phyloP scores from a whole-genome alignment of 1,284 basidiomycete genomes.

The Naganishia sp. region DNA sequence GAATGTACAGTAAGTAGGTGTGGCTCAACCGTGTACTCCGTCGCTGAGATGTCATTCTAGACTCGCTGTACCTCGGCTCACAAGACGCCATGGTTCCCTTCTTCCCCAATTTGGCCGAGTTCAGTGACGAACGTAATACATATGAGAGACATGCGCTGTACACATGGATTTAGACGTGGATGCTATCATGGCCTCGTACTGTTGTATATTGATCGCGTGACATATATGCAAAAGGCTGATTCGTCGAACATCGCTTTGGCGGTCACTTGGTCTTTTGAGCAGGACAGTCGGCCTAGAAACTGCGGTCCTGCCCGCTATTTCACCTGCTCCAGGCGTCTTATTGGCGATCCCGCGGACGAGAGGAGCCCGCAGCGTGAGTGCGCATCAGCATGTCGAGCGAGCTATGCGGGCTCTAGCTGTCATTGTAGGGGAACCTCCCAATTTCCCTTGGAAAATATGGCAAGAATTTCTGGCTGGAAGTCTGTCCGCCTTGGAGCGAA shows the following conservation, averaged over 20 bases:
- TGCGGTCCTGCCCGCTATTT: no score
- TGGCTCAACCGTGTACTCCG: not conserved
- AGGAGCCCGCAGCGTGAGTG: no score
- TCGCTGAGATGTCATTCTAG: slow-evolving; percentile 35
- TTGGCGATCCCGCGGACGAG: no score
- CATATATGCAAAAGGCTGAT: not conserved
- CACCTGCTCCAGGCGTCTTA: no score
- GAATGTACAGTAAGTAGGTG: slow-evolving; percentile 74
- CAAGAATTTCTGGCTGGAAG: no score
- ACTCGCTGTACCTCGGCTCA: slow-evolving; percentile 78
- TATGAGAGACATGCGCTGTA: slow-evolving; percentile 83
- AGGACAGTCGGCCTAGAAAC: not conserved
- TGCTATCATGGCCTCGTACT: not conserved
- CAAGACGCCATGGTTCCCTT: slow-evolving; percentile 89
- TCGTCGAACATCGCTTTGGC: not conserved
- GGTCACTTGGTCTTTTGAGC: not conserved
- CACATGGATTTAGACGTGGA: slow-evolving; percentile 46
- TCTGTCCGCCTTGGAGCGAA: no score
- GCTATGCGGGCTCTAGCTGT: no score
- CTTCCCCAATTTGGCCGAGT: slow-evolving; percentile 84
- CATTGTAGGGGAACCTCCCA: no score
- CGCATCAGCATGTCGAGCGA: no score
- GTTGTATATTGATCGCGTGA: slow-evolving; percentile 3
- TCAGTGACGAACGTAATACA: slow-evolving; percentile 83
- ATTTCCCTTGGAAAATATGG: no score